Conservation (phyloP, 106 monocot genomes). For the Vanilla planifolia region DNA sequence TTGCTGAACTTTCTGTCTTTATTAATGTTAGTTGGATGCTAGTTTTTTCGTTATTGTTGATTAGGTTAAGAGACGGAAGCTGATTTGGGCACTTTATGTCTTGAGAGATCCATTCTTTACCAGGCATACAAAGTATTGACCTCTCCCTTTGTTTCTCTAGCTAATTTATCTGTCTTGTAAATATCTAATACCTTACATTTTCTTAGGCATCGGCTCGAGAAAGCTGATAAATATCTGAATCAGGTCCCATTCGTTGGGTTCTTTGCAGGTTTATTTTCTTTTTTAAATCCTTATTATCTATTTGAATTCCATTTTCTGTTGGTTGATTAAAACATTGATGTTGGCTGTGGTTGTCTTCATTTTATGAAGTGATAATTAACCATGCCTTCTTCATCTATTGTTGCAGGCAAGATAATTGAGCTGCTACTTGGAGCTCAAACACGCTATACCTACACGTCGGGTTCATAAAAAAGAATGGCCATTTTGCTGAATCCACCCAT, state of each 20-base stretch:
- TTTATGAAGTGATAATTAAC: too few species aligned
- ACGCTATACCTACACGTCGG: conserved; percentile 87
- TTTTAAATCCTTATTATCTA: not conserved
- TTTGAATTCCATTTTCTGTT: not conserved
- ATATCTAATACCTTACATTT: conserved; percentile 11
- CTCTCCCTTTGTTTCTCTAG: not conserved
- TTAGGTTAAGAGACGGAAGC: conserved; percentile 72
- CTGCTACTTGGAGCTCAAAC: conserved; percentile 86
- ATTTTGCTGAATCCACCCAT: not conserved
- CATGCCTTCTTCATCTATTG: conserved; percentile 11
- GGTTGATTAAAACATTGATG: conserved; percentile 1
- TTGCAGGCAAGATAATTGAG: conserved; percentile 75
- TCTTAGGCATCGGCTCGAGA: conserved; percentile 67
- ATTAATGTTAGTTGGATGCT: conserved; percentile 7
- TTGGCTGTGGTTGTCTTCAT: too few species aligned
- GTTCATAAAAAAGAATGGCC: conserved; percentile 35
- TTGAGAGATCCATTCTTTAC: conserved; percentile 94
- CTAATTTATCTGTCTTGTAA: conserved; percentile 2
- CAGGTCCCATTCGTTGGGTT: conserved; percentile 70
- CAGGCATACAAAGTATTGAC: conserved; percentile 52
- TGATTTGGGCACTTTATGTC: conserved; percentile 81
- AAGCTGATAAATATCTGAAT: conserved; percentile 32
- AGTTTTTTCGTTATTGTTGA: conserved; percentile 5
- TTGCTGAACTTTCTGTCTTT: not conserved
- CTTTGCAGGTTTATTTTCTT: conserved; percentile 43